Percentiles rank a stretch among this genome's conserved stretches.
phyloP scores from a whole-genome alignment of 208 protist species.

The Acanthamoeba rhysodes region DNA sequence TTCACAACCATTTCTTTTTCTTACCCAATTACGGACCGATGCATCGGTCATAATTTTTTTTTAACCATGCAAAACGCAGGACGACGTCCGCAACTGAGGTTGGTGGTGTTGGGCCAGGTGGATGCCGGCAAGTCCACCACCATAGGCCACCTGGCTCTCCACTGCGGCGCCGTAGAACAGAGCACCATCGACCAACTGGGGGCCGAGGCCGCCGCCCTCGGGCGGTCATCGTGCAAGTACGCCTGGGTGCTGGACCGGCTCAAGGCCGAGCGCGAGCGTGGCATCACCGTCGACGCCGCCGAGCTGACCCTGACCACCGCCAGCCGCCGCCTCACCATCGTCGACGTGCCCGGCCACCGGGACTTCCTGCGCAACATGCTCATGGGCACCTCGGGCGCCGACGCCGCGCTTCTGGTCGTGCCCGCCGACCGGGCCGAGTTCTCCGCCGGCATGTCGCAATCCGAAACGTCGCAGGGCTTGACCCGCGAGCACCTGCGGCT shows the following conservation, averaged over 20 bases:
- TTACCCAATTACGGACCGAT: no score
- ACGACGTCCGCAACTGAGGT: no score
- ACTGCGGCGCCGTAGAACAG: slow-evolving; percentile 91
- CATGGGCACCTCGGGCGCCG: slow-evolving; percentile 93
- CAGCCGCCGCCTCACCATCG: slow-evolving; percentile 96
- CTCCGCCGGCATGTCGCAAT: slow-evolving; percentile 90
- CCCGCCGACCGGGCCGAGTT: slow-evolving; percentile 90
- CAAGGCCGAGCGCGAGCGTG: slow-evolving; percentile 99
- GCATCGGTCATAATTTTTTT: no score
- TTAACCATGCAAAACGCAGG: no score
- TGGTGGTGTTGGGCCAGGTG: slow-evolving; percentile 90
- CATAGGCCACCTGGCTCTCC: slow-evolving; percentile 95
- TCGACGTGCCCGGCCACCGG: slow-evolving; percentile 99
- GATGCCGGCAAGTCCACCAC: slow-evolving; percentile 97
- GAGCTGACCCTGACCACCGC: no score
- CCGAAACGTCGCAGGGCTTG: slow-evolving; percentile 86
- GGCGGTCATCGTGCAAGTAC: slow-evolving; percentile 96
- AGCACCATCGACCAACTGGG: slow-evolving; percentile 90
- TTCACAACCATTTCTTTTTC: no score
- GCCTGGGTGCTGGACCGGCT: slow-evolving; percentile 99
- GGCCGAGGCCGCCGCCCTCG: slow-evolving; percentile 91
- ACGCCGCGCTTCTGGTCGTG: slow-evolving; percentile 94
- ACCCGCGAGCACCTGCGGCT: slow-evolving; percentile 94
- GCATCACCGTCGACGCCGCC: slow-evolving; percentile 99
- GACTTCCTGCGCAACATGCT: slow-evolving; percentile 99